Conservation (phyloP, 1,284 basidiomycete species). For the Malassezia equina region DNA sequence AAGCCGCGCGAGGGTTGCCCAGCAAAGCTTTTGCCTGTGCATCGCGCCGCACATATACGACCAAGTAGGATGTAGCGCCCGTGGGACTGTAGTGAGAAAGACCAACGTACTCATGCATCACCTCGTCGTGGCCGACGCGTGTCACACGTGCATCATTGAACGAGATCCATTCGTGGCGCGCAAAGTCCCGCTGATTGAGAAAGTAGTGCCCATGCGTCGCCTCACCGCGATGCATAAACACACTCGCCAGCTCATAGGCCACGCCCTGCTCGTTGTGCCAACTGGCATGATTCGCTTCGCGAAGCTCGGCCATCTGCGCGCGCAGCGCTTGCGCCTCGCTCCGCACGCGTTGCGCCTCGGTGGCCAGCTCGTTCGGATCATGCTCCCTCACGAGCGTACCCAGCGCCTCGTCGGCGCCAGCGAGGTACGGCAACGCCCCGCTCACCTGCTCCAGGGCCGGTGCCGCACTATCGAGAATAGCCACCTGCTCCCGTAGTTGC, state of each 20-base stretch:
- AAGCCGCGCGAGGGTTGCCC: constrained; percentile 7
- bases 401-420: not conserved
- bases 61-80: constrained; percentile 43
- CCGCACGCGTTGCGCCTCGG: constrained; percentile 16
- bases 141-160: constrained; percentile 38
- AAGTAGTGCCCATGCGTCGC: constrained; percentile 47
- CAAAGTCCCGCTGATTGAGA: constrained; percentile 26
- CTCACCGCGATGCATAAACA: constrained; percentile 75
- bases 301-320: constrained; percentile 60
- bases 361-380: not conserved
- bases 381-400: not conserved
- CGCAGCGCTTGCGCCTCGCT: constrained; percentile 44
- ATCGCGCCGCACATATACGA: constrained; percentile 37
- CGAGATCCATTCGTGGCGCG: constrained; percentile 30
- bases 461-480: not conserved
- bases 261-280: constrained; percentile 64
- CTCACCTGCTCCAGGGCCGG: not conserved
- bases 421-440: not conserved
- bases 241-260: constrained; percentile 82
- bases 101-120: constrained; percentile 25
- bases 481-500: constrained; percentile 19
- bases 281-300: constrained; percentile 62
- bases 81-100: constrained; percentile 18
- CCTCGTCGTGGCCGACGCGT: constrained; percentile 21
- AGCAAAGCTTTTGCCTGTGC: constrained; percentile 15